Conservation (phyloP, 805 yeast genomes). For the Ogataea degrootiae region DNA sequence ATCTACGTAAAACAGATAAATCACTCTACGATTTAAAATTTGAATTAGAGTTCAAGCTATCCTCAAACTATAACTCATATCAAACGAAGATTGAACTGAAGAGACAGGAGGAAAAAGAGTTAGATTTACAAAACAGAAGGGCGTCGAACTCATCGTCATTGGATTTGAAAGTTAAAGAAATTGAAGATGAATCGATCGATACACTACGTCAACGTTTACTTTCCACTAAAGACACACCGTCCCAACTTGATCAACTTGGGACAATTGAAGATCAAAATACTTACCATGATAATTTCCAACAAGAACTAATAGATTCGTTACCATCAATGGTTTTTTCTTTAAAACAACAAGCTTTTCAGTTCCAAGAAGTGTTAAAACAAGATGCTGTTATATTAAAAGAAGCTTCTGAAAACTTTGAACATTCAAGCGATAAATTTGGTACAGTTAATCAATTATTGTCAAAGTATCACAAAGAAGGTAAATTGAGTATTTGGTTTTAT, state of each 20-base stretch:
- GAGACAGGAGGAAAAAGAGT: neutral
- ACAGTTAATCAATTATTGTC: conserved; percentile 24
- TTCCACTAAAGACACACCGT: conserved; percentile 14
- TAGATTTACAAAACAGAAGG: neutral
- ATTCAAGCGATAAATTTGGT: conserved; percentile 24
- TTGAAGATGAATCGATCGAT: conserved; percentile 24
- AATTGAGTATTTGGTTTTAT: conserved; percentile 30
- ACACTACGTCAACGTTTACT: conserved; percentile 25
- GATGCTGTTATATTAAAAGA: conserved; percentile 31
- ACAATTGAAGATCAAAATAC: conserved; percentile 22
- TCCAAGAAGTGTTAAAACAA: conserved; percentile 27
- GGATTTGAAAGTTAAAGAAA: conserved; percentile 3
- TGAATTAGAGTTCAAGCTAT: conserved; percentile 14
- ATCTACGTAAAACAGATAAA: conserved; percentile 11
- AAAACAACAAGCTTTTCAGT: conserved; percentile 28
- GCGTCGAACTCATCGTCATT: neutral
- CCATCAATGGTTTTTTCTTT: conserved; percentile 28
- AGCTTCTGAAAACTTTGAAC: conserved; percentile 30
- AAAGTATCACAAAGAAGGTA: conserved; percentile 30
- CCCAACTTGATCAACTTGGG: conserved; percentile 25
- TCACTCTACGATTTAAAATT: conserved; percentile 11
- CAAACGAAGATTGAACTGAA: conserved; percentile 1
- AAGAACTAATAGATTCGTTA: conserved; percentile 28
- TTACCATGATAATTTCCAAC: conserved; percentile 30
- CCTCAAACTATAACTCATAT: neutral